Evolutionary conservation across 768 basidiomycete species (phyloP).

Genomic region (Phanerochaete carnosa): DNA sequence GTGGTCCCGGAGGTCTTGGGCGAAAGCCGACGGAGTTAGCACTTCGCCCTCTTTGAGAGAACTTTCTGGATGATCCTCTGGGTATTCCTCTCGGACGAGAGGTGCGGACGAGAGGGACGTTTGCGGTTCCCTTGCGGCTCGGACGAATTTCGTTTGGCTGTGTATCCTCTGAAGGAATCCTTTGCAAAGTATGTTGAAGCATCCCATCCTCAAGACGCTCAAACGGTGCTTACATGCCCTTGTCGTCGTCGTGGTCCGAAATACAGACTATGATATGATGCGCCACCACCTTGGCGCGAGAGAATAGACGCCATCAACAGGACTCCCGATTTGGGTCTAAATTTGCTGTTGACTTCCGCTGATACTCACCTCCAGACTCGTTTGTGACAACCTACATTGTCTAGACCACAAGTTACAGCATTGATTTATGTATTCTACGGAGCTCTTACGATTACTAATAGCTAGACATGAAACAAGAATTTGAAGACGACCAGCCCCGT

Average conservation of each 20-base stretch:
- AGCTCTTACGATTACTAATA: too few relatives aligned
- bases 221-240: background rate
- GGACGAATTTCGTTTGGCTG: conserved; percentile 39
- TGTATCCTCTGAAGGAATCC: conserved; percentile 26
- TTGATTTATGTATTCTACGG: too few relatives aligned
- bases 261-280: background rate
- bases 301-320: background rate
- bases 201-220: too few relatives aligned
- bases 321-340: background rate
- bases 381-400: too few relatives aligned
- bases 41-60: background rate
- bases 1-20: background rate
- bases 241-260: background rate
- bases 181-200: too few relatives aligned
- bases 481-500: too few relatives aligned
- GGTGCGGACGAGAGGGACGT: conserved; percentile 28
- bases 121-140: conserved; percentile 29
- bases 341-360: too few relatives aligned
- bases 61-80: background rate
- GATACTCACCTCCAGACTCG: too few relatives aligned
- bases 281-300: background rate
- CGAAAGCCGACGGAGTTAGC: background rate
- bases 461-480: too few relatives aligned
- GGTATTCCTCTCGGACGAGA: background rate
- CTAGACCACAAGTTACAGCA: too few relatives aligned